Evolutionary conservation across 805 yeast species (phyloP).

Genomic region (Clavispora vitiphila): DNA sequence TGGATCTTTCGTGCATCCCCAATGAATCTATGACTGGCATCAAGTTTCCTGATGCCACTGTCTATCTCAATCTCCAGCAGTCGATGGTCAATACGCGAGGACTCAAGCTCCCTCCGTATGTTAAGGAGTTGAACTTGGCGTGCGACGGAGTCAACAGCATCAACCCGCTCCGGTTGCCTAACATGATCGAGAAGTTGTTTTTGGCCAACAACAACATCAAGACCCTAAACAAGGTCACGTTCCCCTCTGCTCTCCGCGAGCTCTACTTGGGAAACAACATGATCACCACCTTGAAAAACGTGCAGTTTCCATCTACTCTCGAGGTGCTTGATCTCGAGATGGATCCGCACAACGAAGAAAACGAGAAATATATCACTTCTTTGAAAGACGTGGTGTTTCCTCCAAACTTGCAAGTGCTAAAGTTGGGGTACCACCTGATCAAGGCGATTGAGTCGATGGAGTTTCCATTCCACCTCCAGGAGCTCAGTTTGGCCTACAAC

Average conservation of each 20-base stretch:
- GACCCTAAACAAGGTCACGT: conserved; percentile 38
- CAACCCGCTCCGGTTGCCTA: conserved; percentile 40
- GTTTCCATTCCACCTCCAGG: conserved; percentile 29
- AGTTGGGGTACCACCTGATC: conserved; percentile 36
- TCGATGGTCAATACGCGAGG: conserved; percentile 44
- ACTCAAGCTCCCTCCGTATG: conserved; percentile 31
- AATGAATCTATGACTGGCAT: conserved; percentile 44
- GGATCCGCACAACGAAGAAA: conserved; percentile 38
- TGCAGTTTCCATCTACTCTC: conserved; percentile 32
- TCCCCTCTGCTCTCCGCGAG: conserved; percentile 31
- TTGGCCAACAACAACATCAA: conserved; percentile 39
- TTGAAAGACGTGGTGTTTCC: conserved; percentile 40
- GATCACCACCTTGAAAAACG: conserved; percentile 42
- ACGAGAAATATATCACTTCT: conserved; percentile 37
- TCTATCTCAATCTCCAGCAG: conserved; percentile 34
- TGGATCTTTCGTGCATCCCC: conserved; percentile 40
- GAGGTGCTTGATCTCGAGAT: conserved; percentile 38
- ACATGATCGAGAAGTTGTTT: conserved; percentile 33
- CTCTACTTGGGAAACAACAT: conserved; percentile 38
- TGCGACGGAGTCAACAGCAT: conserved; percentile 41
- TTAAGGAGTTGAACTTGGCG: conserved; percentile 29
- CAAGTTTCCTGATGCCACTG: conserved; percentile 38
- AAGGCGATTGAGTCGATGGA: conserved; percentile 35
- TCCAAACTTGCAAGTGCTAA: conserved; percentile 27
- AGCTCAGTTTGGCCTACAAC: conserved; percentile 34